Conservation (phyloP, 768 basidiomycete species). For the Pisolithus tinctorius region DNA sequence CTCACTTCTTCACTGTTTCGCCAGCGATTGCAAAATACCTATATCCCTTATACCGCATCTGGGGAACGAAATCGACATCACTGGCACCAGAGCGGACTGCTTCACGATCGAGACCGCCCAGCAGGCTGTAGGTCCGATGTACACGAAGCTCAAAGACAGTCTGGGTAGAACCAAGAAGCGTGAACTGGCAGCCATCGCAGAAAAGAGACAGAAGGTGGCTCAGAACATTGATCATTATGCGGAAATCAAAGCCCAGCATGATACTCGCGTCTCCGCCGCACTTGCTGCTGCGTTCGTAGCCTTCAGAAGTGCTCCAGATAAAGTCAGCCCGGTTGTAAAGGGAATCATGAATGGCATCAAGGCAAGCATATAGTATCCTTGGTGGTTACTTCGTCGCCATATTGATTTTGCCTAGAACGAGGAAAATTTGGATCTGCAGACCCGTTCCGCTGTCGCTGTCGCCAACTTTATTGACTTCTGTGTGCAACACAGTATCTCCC, state of each 20-base stretch:
- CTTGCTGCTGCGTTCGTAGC: constrained; percentile 91
- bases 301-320: constrained; percentile 79
- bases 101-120: constrained; percentile 81
- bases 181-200: constrained; percentile 64
- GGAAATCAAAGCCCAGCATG: constrained; percentile 78
- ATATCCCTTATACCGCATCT: constrained; percentile 72
- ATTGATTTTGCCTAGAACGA: constrained; percentile 53
- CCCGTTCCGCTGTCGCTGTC: constrained; percentile 79
- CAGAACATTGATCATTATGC: constrained; percentile 72
- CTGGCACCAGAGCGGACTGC: constrained; percentile 51
- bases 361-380: constrained; percentile 38
- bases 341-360: constrained; percentile 98
- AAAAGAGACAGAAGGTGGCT: constrained; percentile 64
- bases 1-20: constrained; percentile 75
- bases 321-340: constrained; percentile 93
- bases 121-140: constrained; percentile 62
- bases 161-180: constrained; percentile 75
- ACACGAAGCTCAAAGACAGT: constrained; percentile 64
- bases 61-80: constrained; percentile 70
- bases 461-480: constrained; percentile 88
- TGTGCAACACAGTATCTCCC: constrained; percentile 58
- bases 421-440: constrained; percentile 83
- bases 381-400: constrained; percentile 1
- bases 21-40: constrained; percentile 81
- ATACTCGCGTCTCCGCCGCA: constrained; percentile 80